phyloP scores from a whole-genome alignment of 176 grass and related monocot genomes.

The Aegilops tauschii region DNA sequence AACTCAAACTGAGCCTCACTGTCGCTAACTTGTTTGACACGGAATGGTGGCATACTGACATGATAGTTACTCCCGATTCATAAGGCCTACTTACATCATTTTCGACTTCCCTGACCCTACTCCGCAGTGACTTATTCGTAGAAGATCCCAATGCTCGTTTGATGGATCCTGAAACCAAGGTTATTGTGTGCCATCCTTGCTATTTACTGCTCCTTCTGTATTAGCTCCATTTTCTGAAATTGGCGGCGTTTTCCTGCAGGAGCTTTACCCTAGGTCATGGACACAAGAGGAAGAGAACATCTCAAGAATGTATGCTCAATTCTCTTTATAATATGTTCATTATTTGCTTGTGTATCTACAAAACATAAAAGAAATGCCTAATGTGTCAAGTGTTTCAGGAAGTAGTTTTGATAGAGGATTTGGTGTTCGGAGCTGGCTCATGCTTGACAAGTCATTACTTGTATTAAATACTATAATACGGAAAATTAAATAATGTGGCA shows the following conservation, averaged over 20 bases:
- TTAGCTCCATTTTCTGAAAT: background rate
- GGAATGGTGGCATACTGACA: too few species aligned
- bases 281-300: constrained; percentile 17
- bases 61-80: too few species aligned
- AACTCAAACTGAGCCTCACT: too few species aligned
- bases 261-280: constrained; percentile 69
- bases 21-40: too few species aligned
- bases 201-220: constrained; percentile 11
- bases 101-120: background rate
- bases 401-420: background rate
- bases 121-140: constrained; percentile 30
- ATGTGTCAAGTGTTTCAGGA: background rate
- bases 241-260: constrained; percentile 39
- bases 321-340: constrained; percentile 9
- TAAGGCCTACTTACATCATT: too few species aligned
- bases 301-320: constrained; percentile 41
- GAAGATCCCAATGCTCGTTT: constrained; percentile 35
- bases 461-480: background rate
- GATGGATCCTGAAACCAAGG: constrained; percentile 76
- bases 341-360: background rate
- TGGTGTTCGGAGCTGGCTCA: background rate
- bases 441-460: background rate
- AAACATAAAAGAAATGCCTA: background rate
- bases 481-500: background rate
- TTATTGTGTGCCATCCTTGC: constrained; percentile 8